phyloP scores from a whole-genome alignment of 75 land plant species.

The Adiantum capillusveneris region DNA sequence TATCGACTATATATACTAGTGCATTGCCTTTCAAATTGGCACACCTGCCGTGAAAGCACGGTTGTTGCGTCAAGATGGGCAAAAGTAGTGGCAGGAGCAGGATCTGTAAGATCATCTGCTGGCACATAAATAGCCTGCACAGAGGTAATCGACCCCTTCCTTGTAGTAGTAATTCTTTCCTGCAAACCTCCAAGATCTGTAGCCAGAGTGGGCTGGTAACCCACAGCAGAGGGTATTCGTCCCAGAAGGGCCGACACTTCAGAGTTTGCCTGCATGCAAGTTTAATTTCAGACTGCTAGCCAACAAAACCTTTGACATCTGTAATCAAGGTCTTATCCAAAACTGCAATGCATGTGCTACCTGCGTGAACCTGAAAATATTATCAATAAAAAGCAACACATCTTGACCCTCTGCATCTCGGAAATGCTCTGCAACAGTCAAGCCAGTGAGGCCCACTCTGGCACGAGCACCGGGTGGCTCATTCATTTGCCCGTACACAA shows the following conservation, averaged over 20 bases:
- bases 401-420: slow-evolving; percentile 90
- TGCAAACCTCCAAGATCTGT: slow-evolving; percentile 95
- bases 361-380: slow-evolving; percentile 88
- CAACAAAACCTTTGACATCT: no score
- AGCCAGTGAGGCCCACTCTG: slow-evolving; percentile 86
- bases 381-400: slow-evolving; percentile 90
- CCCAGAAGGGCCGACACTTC: slow-evolving; percentile 98
- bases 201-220: slow-evolving; percentile 89
- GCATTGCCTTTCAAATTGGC: slow-evolving; percentile 1
- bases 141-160: slow-evolving; percentile 46
- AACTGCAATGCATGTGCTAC: no score
- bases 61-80: slow-evolving; percentile 97
- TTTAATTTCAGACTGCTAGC: no score
- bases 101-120: slow-evolving; percentile 79
- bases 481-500: slow-evolving; percentile 96
- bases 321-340: no score
- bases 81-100: slow-evolving; percentile 95
- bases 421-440: slow-evolving; percentile 91
- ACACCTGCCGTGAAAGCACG: slow-evolving; percentile 89
- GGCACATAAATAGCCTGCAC: slow-evolving; percentile 52
- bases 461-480: slow-evolving; percentile 99
- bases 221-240: slow-evolving; percentile 97
- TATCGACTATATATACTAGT: no score
- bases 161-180: slow-evolving; percentile 66
- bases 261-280: slow-evolving; percentile 68